Conservation (phyloP, 1,284 basidiomycete genomes). For the Volvariella surrecta region DNA sequence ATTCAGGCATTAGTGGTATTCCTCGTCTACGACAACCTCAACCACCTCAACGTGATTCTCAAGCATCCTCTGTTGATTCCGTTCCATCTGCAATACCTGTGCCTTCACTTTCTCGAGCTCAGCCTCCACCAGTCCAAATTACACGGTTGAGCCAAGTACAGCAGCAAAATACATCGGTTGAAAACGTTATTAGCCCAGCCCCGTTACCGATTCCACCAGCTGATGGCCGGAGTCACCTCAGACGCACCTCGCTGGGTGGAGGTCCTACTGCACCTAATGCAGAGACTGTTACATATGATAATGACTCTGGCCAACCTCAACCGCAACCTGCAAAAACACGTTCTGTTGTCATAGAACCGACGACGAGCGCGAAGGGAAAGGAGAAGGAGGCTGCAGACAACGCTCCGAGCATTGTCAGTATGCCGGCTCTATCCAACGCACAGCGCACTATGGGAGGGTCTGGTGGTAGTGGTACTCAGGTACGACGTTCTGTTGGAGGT, state of each 20-base stretch:
- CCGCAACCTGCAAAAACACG: background rate
- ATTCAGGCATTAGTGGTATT: background rate
- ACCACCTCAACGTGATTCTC: background rate
- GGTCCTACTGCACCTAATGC: background rate
- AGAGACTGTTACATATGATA: background rate
- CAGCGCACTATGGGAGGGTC: background rate
- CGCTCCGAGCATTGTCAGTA: too few relatives aligned
- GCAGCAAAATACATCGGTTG: background rate
- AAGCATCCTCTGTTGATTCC: background rate
- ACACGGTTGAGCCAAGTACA: background rate
- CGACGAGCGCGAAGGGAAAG: background rate
- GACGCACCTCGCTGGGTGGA: background rate
- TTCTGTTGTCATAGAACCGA: background rate
- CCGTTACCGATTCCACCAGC: background rate
- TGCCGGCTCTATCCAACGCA: too few relatives aligned
- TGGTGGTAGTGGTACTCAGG: slow-evolving; percentile 1
- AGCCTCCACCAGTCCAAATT: background rate
- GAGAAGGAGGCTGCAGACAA: background rate
- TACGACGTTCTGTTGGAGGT: background rate
- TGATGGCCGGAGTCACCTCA: too few relatives aligned
- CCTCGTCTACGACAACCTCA: background rate
- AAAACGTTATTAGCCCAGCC: background rate
- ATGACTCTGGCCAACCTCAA: background rate
- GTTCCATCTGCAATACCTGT: too few relatives aligned
- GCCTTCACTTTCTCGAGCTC: background rate